Evolutionary conservation across 1,139 yeast species (phyloP).

Genomic region (Kodamaea sp.): DNA sequence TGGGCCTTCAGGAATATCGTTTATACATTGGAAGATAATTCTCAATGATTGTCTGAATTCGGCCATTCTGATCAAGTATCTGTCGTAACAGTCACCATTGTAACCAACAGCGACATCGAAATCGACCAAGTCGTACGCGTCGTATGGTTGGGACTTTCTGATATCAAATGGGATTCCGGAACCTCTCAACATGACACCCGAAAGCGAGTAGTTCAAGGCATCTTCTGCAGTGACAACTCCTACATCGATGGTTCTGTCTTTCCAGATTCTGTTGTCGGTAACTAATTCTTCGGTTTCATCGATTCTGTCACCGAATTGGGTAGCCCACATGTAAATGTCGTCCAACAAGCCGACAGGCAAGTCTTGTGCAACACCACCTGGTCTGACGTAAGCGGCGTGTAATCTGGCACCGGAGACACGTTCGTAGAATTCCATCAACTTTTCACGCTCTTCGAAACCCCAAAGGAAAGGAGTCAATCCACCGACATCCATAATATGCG

Average conservation of each 20-base stretch:
- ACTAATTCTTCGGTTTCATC: constrained; percentile 89
- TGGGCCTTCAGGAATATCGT: constrained; percentile 92
- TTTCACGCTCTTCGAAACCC: constrained; percentile 95
- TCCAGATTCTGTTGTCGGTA: constrained; percentile 93
- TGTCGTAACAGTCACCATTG: constrained; percentile 90
- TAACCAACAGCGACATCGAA: constrained; percentile 85
- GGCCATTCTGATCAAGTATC: constrained; percentile 85
- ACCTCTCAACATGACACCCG: constrained; percentile 91
- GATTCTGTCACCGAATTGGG: constrained; percentile 90
- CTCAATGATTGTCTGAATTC: constrained; percentile 91
- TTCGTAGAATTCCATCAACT: constrained; percentile 90
- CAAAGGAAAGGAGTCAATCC: constrained; percentile 91
- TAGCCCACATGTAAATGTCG: constrained; percentile 95
- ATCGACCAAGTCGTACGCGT: constrained; percentile 84
- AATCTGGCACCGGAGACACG: constrained; percentile 90
- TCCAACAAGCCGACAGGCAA: constrained; percentile 83
- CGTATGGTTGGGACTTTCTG: constrained; percentile 87
- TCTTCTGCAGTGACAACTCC: constrained; percentile 86
- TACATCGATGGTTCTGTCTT: constrained; percentile 79
- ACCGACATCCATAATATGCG: constrained; percentile 96
- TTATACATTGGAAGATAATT: constrained; percentile 86
- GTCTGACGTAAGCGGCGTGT: constrained; percentile 86
- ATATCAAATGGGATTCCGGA: constrained; percentile 87
- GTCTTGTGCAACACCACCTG: constrained; percentile 92
- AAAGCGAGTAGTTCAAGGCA: constrained; percentile 76